These are phyloP conservation scores for Erythrobasidium hasegawianum DNA, from an alignment of 1,284 basidiomycete genomes.

Conservation along the genomic window DNA sequence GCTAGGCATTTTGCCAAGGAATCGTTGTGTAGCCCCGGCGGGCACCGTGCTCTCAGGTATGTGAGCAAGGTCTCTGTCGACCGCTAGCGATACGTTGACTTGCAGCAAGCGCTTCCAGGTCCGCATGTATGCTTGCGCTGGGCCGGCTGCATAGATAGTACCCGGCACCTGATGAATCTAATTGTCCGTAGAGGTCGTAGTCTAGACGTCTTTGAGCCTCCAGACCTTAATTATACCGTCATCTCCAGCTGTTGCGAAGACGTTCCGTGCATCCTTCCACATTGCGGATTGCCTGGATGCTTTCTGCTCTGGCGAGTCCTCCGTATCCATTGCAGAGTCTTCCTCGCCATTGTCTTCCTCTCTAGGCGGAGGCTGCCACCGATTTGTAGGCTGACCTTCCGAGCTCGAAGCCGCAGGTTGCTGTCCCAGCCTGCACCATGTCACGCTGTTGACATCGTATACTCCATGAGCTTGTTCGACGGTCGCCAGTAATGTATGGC, in stretches of 20 bases:
- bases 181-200: too few relatives aligned
- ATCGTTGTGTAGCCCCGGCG: too few relatives aligned
- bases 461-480: constrained; percentile 64
- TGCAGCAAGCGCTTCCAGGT: too few relatives aligned
- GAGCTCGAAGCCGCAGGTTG: not conserved
- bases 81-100: too few relatives aligned
- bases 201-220: too few relatives aligned
- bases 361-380: too few relatives aligned
- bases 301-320: constrained; percentile 39
- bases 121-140: too few relatives aligned
- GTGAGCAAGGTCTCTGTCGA: too few relatives aligned
- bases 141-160: too few relatives aligned
- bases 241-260: constrained; percentile 74
- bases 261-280: constrained; percentile 55
- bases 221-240: constrained; percentile 70
- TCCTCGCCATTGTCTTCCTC: constrained; percentile 39
- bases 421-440: constrained; percentile 59
- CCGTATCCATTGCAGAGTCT: constrained; percentile 39
- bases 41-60: too few relatives aligned
- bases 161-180: too few relatives aligned
- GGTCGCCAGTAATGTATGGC: constrained; percentile 40
- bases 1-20: too few relatives aligned
- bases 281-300: not conserved
- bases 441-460: constrained; percentile 70
- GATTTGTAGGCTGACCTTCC: constrained; percentile 2